Base-by-base conservation (phyloP, 345 rosid species). In the Populus deltoides region DNA sequence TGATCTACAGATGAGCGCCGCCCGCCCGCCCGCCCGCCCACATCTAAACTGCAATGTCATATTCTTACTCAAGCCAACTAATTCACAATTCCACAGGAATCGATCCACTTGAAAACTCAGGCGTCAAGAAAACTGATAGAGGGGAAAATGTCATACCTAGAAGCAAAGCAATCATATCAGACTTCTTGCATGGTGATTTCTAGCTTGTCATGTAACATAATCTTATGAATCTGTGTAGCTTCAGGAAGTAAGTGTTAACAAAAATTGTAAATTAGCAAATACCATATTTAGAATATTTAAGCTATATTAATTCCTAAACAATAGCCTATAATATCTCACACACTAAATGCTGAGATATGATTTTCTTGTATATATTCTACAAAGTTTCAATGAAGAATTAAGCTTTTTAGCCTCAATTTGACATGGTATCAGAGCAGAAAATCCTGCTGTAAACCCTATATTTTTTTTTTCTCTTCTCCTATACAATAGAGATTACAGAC, bases 151-250 rank as follows among this genome's bases (percentile, higher is more conserved):
- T 13, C 74, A 29, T 87, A 89, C 92, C 83, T 86, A 11, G 78
- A 80, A 69, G 49, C 63, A 74, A 89, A 86, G 89, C 87, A 65
- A 74, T 5, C 75, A 77, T 80, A 70, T 78, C 45, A 39, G 82
- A 83, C 83, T 73, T 81, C 91, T 85, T 75, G 81, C 86, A 86
- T 1, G 80, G 81, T 20, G 91, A 85, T 79, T 79, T 77, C 84
- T 2, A 38, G 39, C 39, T 80, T 74, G 77, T 89, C 86, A 68
- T 81, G 88, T 47, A 86, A 81, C 47, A 88, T 82, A 80, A 86
- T 80, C 79, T 80, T 85, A 41, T 90, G 86, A 29, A 78, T 71
- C 68, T 76, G 82, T 63, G 88, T 65, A 61, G 82, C 89, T 78
- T 86, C 91, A 24, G 87, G 87, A 75, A 86, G 87, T 78, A n/a